These are phyloP conservation scores for Cicer judaicum DNA, from an alignment of 306 rosid genomes.

Conservation along the genomic window DNA sequence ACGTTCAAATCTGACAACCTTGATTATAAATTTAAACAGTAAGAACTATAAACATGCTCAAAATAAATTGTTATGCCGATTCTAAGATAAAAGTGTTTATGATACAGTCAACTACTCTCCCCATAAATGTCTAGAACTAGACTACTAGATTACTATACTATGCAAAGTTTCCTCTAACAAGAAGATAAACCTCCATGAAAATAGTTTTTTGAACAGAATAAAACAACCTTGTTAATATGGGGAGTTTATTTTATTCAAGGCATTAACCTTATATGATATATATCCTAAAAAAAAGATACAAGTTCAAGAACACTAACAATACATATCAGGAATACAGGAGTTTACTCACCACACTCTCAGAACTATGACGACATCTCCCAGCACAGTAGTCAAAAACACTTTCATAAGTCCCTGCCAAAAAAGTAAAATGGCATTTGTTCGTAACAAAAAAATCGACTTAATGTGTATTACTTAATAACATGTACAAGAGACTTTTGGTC, in stretches of 20 bases:
- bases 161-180: conserved; percentile 32
- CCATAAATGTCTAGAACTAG: conserved; percentile 12
- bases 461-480: background rate
- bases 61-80: conserved; percentile 16
- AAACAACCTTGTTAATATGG: conserved; percentile 24
- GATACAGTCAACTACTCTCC: conserved; percentile 18
- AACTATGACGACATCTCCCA: conserved; percentile 95
- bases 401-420: conserved; percentile 72
- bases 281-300: conserved; percentile 24
- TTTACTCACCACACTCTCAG: conserved; percentile 92
- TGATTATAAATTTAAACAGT: conserved; percentile 27
- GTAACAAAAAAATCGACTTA: background rate
- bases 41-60: conserved; percentile 2
- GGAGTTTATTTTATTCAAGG: conserved; percentile 31
- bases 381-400: conserved; percentile 81
- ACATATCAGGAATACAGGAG: conserved; percentile 34
- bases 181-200: conserved; percentile 21
- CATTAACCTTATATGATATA: background rate
- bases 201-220: conserved; percentile 10
- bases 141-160: conserved; percentile 6
- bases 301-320: conserved; percentile 16
- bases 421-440: conserved; percentile 9
- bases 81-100: conserved; percentile 11
- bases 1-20: background rate
- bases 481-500: conserved; percentile 11